A percentile compares a stretch with the other conserved stretches of the same genome.
Conservation (phyloP, 148 eudicot species). For the Chenopodium quinoa region DNA sequence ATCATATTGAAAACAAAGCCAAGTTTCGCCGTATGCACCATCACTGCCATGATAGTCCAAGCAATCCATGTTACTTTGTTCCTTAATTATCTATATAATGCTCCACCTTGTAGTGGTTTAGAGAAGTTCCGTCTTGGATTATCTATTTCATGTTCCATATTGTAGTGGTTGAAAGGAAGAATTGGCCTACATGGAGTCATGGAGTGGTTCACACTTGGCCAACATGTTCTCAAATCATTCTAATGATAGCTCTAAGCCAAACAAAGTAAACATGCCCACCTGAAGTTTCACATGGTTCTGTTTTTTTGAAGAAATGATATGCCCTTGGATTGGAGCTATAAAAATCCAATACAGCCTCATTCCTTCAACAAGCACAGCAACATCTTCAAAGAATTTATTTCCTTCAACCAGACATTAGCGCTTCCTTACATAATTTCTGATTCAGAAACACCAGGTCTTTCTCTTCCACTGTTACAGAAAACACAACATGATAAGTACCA, state of each 20-base stretch:
- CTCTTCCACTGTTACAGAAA: no score
- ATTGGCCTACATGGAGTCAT: neutral
- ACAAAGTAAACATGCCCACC: neutral
- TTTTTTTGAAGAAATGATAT: neutral
- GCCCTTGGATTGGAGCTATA: neutral
- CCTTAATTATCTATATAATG: neutral
- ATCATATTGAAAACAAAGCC: no score
- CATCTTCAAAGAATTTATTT: no score
- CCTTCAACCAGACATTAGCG: no score
- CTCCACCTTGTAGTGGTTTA: neutral
- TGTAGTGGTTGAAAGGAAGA: neutral
- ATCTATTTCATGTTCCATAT: neutral
- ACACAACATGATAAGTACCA: constrained; percentile 30
- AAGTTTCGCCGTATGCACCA: neutral
- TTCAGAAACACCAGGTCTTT: no score
- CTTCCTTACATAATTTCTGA: no score
- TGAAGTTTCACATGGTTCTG: neutral
- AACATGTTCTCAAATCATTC: neutral
- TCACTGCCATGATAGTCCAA: neutral
- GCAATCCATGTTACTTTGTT: neutral
- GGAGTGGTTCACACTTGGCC: neutral
- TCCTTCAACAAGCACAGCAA: no score
- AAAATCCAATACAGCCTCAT: neutral
- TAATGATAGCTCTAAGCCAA: neutral
- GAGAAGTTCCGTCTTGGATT: neutral